Evolutionary conservation across 495 filamentous ascomycete genomes (phyloP).

Genomic region (Aspergillus diversus): DNA sequence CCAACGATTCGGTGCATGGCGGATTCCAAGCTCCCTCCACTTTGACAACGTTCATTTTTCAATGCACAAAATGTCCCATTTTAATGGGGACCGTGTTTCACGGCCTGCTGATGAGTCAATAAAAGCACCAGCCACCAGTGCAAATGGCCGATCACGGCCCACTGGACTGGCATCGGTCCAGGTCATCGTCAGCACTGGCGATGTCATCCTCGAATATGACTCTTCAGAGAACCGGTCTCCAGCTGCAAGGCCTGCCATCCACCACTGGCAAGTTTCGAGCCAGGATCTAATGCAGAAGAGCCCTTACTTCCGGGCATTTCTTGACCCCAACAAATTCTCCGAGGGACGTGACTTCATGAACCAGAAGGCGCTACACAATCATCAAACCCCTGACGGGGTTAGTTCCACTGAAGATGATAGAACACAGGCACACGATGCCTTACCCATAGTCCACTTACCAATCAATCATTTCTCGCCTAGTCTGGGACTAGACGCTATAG

Average conservation of each 20-base stretch:
- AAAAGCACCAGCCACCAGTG: background rate
- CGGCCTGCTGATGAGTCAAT: background rate
- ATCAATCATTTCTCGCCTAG: conserved; percentile 25
- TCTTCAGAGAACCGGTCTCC: conserved; percentile 11
- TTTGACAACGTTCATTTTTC: conserved; percentile 6
- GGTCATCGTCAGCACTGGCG: conserved; percentile 35
- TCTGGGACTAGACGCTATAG: conserved; percentile 40
- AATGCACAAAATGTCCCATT: conserved; percentile 5
- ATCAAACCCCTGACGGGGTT: background rate
- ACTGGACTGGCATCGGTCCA: conserved; percentile 9
- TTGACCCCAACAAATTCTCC: conserved; percentile 52
- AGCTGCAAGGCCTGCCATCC: conserved; percentile 2
- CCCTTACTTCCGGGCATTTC: conserved; percentile 50
- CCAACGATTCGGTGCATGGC: background rate
- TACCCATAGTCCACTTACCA: conserved; percentile 39
- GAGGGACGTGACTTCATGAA: conserved; percentile 46
- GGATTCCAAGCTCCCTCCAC: conserved; percentile 23
- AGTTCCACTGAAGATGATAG: background rate
- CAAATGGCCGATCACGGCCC: background rate
- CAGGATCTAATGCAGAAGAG: conserved; percentile 36
- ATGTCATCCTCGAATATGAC: conserved; percentile 43
- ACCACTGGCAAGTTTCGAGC: conserved; percentile 44
- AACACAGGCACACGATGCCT: conserved; percentile 1
- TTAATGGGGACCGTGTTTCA: background rate
- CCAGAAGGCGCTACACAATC: conserved; percentile 23